A percentile compares a stretch with the other conserved stretches of the same genome.
Evolutionary conservation across 176 grass and related monocot genomes (phyloP).

Genomic region (Lolium rigidum): DNA sequence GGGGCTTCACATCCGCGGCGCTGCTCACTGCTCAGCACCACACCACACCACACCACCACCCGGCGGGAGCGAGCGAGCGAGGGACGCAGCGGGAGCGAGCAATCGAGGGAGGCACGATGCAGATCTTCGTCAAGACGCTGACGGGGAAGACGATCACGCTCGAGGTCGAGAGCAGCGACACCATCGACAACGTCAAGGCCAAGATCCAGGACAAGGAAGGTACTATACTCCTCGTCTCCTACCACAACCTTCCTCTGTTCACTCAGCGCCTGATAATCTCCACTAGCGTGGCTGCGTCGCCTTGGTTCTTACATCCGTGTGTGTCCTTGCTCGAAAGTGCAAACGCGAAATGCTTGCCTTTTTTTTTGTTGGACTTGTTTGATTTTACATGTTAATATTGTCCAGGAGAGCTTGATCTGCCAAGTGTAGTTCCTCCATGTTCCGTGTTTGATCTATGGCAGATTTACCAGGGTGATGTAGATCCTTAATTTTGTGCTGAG

Average conservation of each 20-base stretch:
- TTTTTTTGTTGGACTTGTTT: background rate
- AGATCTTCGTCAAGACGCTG: constrained; percentile 27
- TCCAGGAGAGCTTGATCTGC: background rate
- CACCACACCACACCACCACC: background rate
- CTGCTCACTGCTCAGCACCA: background rate
- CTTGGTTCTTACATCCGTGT: background rate
- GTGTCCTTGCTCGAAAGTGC: background rate
- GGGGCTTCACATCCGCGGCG: background rate
- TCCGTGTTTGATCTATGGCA: background rate
- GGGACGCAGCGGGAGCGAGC: background rate
- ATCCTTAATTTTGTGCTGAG: background rate
- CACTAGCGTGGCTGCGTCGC: background rate
- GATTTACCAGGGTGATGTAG: background rate
- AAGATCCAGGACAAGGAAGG: constrained; percentile 30
- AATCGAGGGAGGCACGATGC: background rate
- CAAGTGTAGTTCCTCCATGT: background rate
- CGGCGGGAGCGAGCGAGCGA: background rate
- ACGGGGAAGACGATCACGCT: constrained; percentile 28
- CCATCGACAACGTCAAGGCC: constrained; percentile 25
- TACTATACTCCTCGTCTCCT: background rate
- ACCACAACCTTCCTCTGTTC: background rate
- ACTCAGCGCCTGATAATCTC: background rate
- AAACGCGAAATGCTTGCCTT: background rate
- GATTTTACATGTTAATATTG: background rate
- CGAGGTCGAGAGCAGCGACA: constrained; percentile 32